Evolutionary conservation across 768 basidiomycete genomes (phyloP).

Genomic region (Pisolithus microcarpus): DNA sequence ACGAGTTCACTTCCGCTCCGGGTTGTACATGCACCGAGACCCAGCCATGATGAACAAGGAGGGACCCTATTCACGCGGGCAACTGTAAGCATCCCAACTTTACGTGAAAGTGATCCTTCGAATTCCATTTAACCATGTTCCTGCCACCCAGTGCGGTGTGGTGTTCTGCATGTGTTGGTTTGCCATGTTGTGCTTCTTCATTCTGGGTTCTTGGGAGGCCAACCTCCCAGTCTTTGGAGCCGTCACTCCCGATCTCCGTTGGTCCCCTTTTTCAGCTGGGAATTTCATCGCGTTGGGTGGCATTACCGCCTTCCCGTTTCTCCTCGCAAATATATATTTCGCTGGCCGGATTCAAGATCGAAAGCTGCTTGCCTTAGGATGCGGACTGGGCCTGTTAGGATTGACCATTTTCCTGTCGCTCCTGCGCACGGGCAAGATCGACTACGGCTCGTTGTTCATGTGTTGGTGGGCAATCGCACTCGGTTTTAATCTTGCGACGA

Average conservation of each 20-base stretch:
- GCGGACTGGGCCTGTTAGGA: conserved; percentile 43
- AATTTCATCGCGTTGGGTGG: conserved; percentile 69
- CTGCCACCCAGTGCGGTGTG: conserved; percentile 42
- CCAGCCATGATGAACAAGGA: too few species aligned
- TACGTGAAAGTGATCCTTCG: too few species aligned
- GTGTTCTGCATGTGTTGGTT: conserved; percentile 63
- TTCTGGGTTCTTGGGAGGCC: conserved; percentile 63
- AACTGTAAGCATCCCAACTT: too few species aligned
- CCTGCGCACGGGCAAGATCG: conserved; percentile 33
- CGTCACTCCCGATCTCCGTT: conserved; percentile 35
- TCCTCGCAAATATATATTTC: conserved; percentile 51
- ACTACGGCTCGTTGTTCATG: conserved; percentile 40
- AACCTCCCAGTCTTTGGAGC: conserved; percentile 60
- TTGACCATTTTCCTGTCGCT: conserved; percentile 46
- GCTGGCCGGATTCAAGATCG: conserved; percentile 57
- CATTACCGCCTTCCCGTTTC: conserved; percentile 56
- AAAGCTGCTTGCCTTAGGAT: conserved; percentile 47
- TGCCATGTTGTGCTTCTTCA: conserved; percentile 62
- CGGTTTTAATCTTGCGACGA: conserved; percentile 69
- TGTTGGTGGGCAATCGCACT: conserved; percentile 49
- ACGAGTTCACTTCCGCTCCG: neutral
- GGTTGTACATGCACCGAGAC: neutral
- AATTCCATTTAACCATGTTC: conserved; percentile 11
- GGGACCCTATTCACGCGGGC: too few species aligned
- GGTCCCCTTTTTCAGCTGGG: conserved; percentile 56